Percentiles rank a stretch among this genome's conserved stretches.
phyloP scores from a whole-genome alignment of 495 filamentous ascomycete species.

The Bacidia rubella region DNA sequence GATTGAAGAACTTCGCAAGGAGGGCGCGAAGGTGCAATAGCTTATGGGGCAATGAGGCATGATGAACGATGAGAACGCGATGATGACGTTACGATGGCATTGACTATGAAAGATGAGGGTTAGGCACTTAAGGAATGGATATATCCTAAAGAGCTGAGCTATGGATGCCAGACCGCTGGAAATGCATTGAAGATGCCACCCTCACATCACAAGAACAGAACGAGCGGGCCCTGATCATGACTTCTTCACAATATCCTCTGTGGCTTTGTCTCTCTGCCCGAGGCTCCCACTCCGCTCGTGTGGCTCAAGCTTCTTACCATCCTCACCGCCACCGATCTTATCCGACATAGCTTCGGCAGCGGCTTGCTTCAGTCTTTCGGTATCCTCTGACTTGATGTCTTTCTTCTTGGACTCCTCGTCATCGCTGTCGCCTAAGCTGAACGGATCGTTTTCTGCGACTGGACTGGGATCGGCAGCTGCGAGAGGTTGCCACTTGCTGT shows the following conservation, averaged over 20 bases:
- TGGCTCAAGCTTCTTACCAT: conserved; percentile 21
- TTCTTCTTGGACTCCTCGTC: conserved; percentile 74
- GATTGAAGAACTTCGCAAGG: conserved; percentile 57
- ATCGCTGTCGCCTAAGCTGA: conserved; percentile 89
- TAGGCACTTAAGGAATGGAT: too few relatives aligned
- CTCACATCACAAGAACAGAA: neutral
- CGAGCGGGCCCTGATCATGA: conserved; percentile 4
- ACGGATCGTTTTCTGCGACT: conserved; percentile 83
- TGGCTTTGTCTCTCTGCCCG: conserved; percentile 30
- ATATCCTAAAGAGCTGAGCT: neutral
- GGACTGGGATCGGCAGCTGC: conserved; percentile 78
- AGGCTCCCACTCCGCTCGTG: conserved; percentile 24
- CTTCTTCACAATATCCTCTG: conserved; percentile 29
- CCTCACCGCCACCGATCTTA: conserved; percentile 21
- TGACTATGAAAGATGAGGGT: too few relatives aligned
- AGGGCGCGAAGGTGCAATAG: conserved; percentile 25
- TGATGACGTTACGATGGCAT: too few relatives aligned
- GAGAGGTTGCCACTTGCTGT: conserved; percentile 94
- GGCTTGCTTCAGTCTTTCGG: conserved; percentile 55
- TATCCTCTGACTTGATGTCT: conserved; percentile 49
- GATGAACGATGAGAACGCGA: neutral
- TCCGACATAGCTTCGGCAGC: conserved; percentile 53
- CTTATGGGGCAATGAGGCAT: neutral
- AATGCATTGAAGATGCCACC: neutral
- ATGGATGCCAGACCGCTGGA: neutral